Conservation (phyloP, 2,329 filamentous ascomycete genomes). For the Madurella mycetomatis region DNA sequence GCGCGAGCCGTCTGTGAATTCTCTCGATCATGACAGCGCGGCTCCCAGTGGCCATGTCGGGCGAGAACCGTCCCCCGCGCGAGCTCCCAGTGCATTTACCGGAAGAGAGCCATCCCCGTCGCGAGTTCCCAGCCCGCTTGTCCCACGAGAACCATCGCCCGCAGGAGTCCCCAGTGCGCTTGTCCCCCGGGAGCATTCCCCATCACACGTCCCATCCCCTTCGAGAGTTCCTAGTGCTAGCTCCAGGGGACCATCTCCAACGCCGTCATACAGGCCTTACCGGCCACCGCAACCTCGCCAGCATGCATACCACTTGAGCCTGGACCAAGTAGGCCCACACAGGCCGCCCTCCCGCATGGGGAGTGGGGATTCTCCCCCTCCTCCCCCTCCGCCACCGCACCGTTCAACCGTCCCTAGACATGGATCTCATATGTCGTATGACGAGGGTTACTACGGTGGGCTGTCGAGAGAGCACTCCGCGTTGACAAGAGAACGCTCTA, state of each 20-base stretch:
- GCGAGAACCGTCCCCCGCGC: constrained; percentile 17
- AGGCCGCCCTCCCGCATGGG: constrained; percentile 5
- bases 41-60: constrained; percentile 34
- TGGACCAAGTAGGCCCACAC: constrained; percentile 13
- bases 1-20: constrained; percentile 40
- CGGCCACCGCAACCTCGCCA: constrained; percentile 24
- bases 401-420: constrained; percentile 39
- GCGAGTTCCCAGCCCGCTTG: background rate
- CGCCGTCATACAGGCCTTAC: constrained; percentile 25
- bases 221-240: constrained; percentile 36
- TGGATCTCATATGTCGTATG: constrained; percentile 32
- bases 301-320: constrained; percentile 19
- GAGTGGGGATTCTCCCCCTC: constrained; percentile 59
- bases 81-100: background rate
- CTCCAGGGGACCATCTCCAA: constrained; percentile 25
- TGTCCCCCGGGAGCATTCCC: constrained; percentile 12
- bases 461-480: constrained; percentile 13
- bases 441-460: constrained; percentile 22
- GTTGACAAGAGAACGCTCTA: constrained; percentile 30
- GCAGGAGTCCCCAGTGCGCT: background rate
- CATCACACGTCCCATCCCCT: constrained; percentile 18
- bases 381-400: constrained; percentile 79
- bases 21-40: constrained; percentile 29
- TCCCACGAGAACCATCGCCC: background rate
- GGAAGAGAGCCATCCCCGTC: background rate